Base-by-base conservation (phyloP, 1,284 basidiomycete genomes). In the Erythrobasidium hasegawianum region DNA sequence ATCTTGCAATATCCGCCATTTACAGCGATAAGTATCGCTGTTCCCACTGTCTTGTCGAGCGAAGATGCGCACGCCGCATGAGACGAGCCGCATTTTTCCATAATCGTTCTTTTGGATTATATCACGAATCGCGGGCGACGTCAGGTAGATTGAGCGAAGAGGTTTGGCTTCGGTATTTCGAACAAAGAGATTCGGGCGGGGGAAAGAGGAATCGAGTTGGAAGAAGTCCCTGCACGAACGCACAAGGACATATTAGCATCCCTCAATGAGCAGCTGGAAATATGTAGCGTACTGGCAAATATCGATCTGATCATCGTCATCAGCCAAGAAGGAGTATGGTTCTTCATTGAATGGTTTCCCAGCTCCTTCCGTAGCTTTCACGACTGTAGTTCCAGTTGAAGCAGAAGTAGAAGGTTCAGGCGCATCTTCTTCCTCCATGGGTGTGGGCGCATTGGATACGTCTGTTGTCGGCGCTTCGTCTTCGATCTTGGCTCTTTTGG, bases 91-190 rank as follows among this genome's bases (percentile, higher is more conserved):
- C 64, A 97, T 82, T 26, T 87, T 85, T 43, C 85, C 84, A 75
- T 88, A 94, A 77, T 93, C 87, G 75, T 97, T 97, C 75, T 87
- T 82, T 55, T 82, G 76, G 67, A 97, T 83, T 69, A 98, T 82
- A 16, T 82, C 80, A 68, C 81, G 75, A 72, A 94, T 88, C 69
- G 89, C 80, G 72, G 87, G 84, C 72, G 95, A 96, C 60, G 89
- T 87, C 70, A 97, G 82, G 81, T 97, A 97, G 57, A 97, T 82
- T 7, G 89, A 88, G 47, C 94, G 86, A 22, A 88, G 16, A 14
- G 81, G 79, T 27, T 88, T 86, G 40, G 89, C 90, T 29, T 81
- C 83, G 1, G 89, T 86, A 77, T 95, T 97, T 68, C 96, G 87
- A 14, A 97, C 91, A 66, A 90, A 89, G 58, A 89, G 81, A 76